A percentile compares a stretch with the other conserved stretches of the same genome.
phyloP scores from a whole-genome alignment of 2,329 filamentous ascomycete genomes.

The Penicillium sp. region DNA sequence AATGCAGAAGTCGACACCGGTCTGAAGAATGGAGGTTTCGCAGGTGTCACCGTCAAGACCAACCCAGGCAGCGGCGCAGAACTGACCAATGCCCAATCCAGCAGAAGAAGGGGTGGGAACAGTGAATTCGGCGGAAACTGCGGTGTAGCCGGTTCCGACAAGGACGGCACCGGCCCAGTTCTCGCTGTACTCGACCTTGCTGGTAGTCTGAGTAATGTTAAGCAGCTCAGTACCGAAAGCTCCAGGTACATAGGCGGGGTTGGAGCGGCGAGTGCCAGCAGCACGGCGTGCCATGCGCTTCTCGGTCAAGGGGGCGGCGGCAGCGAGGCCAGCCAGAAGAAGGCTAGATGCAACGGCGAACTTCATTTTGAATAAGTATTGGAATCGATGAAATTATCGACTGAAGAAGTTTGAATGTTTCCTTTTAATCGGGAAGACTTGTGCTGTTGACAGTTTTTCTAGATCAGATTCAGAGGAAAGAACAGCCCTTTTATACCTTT shows the following conservation, averaged over 20 bases:
- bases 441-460: neutral
- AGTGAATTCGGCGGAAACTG: constrained; percentile 43
- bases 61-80: constrained; percentile 52
- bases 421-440: neutral
- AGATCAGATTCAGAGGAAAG: neutral
- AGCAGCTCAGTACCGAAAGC: constrained; percentile 4
- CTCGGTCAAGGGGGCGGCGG: constrained; percentile 10
- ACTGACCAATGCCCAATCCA: constrained; percentile 34
- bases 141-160: constrained; percentile 48
- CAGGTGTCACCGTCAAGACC: constrained; percentile 61
- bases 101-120: constrained; percentile 47
- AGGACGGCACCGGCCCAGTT: constrained; percentile 61
- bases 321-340: constrained; percentile 8
- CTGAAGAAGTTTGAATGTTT: neutral
- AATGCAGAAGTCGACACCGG: constrained; percentile 55
- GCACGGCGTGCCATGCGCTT: constrained; percentile 13
- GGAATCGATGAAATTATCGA: neutral
- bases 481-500: constrained; percentile 2
- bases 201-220: constrained; percentile 4
- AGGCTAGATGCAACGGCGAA: neutral
- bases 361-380: constrained; percentile 7
- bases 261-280: constrained; percentile 5
- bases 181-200: constrained; percentile 39
- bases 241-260: neutral
- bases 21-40: constrained; percentile 52